Percentiles rank a stretch among this genome's conserved stretches.
phyloP scores from a whole-genome alignment of 78 protist genomes.

The Dictyostelium capitatum region DNA sequence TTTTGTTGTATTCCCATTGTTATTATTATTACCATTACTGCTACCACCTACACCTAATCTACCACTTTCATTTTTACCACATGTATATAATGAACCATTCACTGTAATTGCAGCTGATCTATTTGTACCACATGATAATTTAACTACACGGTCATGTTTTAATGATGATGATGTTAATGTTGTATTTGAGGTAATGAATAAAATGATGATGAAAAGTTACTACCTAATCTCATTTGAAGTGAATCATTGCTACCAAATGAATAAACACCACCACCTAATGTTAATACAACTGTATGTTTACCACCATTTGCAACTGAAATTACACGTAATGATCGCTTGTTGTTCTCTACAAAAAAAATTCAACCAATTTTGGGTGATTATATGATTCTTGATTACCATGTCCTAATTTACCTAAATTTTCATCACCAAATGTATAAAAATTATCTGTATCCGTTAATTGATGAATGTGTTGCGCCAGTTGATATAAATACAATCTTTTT shows the following conservation, averaged over 20 bases:
- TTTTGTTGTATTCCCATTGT: neutral
- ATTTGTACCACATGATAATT: slow-evolving; percentile 20
- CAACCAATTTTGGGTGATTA: slow-evolving; percentile 9
- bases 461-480: slow-evolving; percentile 51
- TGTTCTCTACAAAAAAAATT: slow-evolving; percentile 8
- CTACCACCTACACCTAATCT: slow-evolving; percentile 56
- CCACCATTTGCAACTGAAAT: slow-evolving; percentile 35
- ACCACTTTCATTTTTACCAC: slow-evolving; percentile 73
- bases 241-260: slow-evolving; percentile 60
- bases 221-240: slow-evolving; percentile 45
- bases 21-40: no score
- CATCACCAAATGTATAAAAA: slow-evolving; percentile 66
- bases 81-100: slow-evolving; percentile 40
- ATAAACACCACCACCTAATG: neutral
- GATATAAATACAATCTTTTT: slow-evolving; percentile 23
- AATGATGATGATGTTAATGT: neutral
- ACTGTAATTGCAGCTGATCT: slow-evolving; percentile 28
- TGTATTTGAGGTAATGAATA: neutral
- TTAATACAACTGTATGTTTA: slow-evolving; percentile 36
- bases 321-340: neutral
- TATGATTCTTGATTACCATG: slow-evolving; percentile 51
- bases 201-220: neutral
- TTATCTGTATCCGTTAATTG: slow-evolving; percentile 35
- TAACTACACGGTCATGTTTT: neutral
- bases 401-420: slow-evolving; percentile 50